A percentile compares a stretch with the other conserved stretches of the same genome.
Evolutionary conservation across 495 filamentous ascomycete species (phyloP).

Genomic region (Podospora australis): DNA sequence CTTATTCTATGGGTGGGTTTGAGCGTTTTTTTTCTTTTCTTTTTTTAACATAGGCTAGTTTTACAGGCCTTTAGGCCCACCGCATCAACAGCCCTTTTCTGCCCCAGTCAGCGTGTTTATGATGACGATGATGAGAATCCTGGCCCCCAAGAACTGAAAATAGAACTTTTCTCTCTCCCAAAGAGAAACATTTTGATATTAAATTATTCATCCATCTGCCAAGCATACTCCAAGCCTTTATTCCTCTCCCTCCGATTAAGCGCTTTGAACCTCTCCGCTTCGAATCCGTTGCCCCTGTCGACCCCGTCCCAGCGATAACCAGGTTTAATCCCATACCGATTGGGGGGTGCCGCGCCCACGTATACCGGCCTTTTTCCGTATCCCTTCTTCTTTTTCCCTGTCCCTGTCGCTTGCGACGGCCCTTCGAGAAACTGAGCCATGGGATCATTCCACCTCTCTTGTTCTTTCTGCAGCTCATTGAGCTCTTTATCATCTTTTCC

Average conservation of each 20-base stretch:
- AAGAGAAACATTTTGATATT: too few relatives aligned
- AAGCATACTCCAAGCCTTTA: slow-evolving; percentile 78
- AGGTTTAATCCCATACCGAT: slow-evolving; percentile 89
- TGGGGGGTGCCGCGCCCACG: slow-evolving; percentile 71
- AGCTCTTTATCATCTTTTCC: slow-evolving; percentile 72
- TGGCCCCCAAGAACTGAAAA: too few relatives aligned
- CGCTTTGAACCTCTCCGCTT: slow-evolving; percentile 88
- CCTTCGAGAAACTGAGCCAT: slow-evolving; percentile 69
- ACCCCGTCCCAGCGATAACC: slow-evolving; percentile 97
- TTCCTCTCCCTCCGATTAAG: slow-evolving; percentile 67
- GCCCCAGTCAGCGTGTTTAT: too few relatives aligned
- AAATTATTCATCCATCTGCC: slow-evolving; percentile 96
- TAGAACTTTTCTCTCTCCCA: too few relatives aligned
- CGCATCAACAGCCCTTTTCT: too few relatives aligned
- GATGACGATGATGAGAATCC: too few relatives aligned
- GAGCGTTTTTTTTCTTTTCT: too few relatives aligned
- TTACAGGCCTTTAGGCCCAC: too few relatives aligned
- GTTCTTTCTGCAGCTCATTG: slow-evolving; percentile 73
- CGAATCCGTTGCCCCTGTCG: slow-evolving; percentile 88
- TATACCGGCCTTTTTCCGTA: slow-evolving; percentile 64
- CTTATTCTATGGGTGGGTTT: too few relatives aligned
- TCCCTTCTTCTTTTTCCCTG: slow-evolving; percentile 40
- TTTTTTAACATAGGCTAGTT: too few relatives aligned
- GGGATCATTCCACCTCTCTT: slow-evolving; percentile 87
- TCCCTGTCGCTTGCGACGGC: slow-evolving; percentile 18